Evolutionary conservation across 2,329 filamentous ascomycete genomes (phyloP).

Genomic region (Ilyonectria sp.): DNA sequence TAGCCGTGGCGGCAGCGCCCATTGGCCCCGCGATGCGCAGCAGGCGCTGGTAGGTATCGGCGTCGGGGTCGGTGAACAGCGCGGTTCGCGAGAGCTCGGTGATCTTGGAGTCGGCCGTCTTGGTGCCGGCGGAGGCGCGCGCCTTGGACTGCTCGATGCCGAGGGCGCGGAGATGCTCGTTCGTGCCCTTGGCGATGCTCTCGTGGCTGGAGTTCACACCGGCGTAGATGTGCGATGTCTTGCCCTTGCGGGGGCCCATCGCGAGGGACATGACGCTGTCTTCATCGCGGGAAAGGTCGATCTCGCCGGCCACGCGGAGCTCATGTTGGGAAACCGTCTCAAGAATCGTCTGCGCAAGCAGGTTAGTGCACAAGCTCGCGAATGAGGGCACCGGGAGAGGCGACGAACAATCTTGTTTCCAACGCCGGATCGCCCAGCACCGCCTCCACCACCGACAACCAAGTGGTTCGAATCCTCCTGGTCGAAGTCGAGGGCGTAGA

Average conservation of each 20-base stretch:
- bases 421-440: conserved; percentile 84
- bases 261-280: conserved; percentile 91
- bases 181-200: conserved; percentile 81
- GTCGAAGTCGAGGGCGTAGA: conserved; percentile 92
- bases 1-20: conserved; percentile 83
- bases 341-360: conserved; percentile 73
- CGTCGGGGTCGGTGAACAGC: conserved; percentile 66
- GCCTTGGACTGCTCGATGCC: conserved; percentile 65
- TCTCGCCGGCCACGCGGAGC: conserved; percentile 76
- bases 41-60: conserved; percentile 72
- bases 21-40: conserved; percentile 75
- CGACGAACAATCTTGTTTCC: conserved; percentile 85
- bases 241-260: conserved; percentile 73
- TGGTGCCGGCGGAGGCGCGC: conserved; percentile 49
- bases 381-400: background rate
- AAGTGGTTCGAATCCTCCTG: conserved; percentile 82
- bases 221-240: conserved; percentile 72
- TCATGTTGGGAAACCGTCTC: conserved; percentile 77
- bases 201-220: conserved; percentile 87
- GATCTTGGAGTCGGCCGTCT: conserved; percentile 57
- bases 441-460: conserved; percentile 89
- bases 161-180: conserved; percentile 87
- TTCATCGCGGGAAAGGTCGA: conserved; percentile 86
- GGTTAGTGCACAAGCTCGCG: conserved; percentile 28
- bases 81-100: conserved; percentile 66